These are phyloP conservation scores for Zygoascus sp. DNA, from an alignment of 1,139 yeast genomes.

Conservation along the genomic window DNA sequence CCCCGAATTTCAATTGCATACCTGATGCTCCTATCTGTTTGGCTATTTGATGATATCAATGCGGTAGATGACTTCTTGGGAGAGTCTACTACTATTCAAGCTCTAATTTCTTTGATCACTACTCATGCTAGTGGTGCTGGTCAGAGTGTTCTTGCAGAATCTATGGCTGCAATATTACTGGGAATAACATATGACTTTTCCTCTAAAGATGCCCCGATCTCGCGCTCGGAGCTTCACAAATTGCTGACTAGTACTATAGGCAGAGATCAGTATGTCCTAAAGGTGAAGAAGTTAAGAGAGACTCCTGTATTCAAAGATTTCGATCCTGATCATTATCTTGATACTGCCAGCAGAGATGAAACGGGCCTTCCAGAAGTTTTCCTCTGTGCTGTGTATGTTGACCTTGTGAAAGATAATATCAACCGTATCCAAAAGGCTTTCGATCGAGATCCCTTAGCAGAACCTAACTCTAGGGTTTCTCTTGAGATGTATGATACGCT, in stretches of 20 bases:
- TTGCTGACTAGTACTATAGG: constrained; percentile 70
- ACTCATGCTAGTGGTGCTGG: constrained; percentile 35
- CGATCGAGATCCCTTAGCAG: constrained; percentile 66
- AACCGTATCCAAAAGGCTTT: constrained; percentile 66
- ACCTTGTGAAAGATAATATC: constrained; percentile 64
- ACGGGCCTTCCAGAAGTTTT: constrained; percentile 86
- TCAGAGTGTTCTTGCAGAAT: constrained; percentile 60
- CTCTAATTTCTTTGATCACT: constrained; percentile 63
- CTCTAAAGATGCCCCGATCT: constrained; percentile 61
- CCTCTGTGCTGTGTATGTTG: constrained; percentile 61
- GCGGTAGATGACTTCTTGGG: constrained; percentile 75
- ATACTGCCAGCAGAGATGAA: constrained; percentile 54
- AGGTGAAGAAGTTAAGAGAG: constrained; percentile 69
- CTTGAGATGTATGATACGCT: constrained; percentile 67
- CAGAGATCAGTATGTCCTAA: constrained; percentile 69
- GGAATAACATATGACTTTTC: constrained; percentile 85
- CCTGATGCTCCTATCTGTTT: constrained; percentile 64
- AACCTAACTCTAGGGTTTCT: constrained; percentile 63
- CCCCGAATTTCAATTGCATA: constrained; percentile 78
- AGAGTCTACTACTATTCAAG: constrained; percentile 61
- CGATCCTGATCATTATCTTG: constrained; percentile 36
- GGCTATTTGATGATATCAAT: constrained; percentile 73
- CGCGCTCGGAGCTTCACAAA: constrained; percentile 59
- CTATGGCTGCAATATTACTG: constrained; percentile 65
- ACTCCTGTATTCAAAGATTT: constrained; percentile 52